Evolutionary conservation across 768 basidiomycete species (phyloP).

Genomic region (Mycena floridula): DNA sequence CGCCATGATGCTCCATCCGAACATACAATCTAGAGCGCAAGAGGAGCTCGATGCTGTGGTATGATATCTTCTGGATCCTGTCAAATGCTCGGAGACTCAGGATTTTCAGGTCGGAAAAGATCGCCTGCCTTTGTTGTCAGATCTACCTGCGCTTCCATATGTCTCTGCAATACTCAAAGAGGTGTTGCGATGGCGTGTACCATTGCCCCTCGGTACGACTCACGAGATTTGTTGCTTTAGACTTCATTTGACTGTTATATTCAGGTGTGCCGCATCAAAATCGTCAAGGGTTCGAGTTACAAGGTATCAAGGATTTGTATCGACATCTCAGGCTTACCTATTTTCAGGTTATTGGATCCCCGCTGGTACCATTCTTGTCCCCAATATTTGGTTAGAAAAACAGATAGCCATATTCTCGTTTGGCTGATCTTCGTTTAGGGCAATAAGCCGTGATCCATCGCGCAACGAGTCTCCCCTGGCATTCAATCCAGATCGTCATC

Average conservation of each 20-base stretch:
- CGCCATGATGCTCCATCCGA: background rate
- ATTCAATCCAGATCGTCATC: background rate
- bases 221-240: too few species aligned
- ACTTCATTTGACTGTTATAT: too few species aligned
- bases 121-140: background rate
- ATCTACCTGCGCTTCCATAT: background rate
- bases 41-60: background rate
- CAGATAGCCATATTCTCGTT: background rate
- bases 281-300: background rate
- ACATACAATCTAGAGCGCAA: background rate
- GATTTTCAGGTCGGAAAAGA: background rate
- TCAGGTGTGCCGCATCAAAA: background rate
- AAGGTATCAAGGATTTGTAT: too few species aligned
- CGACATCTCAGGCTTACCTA: too few species aligned
- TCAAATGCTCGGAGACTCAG: background rate
- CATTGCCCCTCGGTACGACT: background rate
- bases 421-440: background rate
- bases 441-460: background rate
- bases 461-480: background rate
- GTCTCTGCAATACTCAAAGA: background rate
- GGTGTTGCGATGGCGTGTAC: background rate
- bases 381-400: background rate
- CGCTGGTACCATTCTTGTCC: background rate
- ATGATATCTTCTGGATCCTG: background rate
- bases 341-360: background rate